Evolutionary conservation across 164 flowering plant species (phyloP).

Genomic region (Pachysandra terminalis): DNA sequence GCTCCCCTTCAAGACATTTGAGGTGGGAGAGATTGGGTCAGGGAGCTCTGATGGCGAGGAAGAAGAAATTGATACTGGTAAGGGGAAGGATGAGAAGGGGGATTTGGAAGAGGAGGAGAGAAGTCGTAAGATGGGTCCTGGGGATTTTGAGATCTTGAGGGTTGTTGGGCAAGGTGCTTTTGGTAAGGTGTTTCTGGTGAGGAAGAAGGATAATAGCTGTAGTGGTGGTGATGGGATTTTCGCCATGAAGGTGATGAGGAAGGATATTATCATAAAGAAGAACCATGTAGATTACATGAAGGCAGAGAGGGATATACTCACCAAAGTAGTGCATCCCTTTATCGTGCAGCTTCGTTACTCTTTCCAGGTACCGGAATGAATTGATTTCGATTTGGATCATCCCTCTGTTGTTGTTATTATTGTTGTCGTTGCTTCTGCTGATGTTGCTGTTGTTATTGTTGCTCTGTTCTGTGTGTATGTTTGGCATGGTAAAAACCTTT

Average conservation of each 20-base stretch:
- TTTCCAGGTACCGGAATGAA: constrained; percentile 58
- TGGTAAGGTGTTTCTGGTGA: constrained; percentile 83
- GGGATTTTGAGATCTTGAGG: constrained; percentile 76
- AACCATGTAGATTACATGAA: constrained; percentile 96
- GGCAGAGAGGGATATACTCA: constrained; percentile 92
- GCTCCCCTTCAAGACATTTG: constrained; percentile 19
- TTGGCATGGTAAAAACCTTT: too few relatives aligned
- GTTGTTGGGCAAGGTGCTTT: constrained; percentile 82
- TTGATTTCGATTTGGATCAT: background rate
- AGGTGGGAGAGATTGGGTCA: constrained; percentile 17
- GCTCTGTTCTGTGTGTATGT: too few relatives aligned
- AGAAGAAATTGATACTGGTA: background rate
- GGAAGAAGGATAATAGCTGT: constrained; percentile 36
- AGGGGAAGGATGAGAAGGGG: constrained; percentile 7
- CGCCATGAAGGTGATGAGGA: constrained; percentile 98
- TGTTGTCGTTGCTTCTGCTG: background rate
- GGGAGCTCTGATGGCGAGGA: constrained; percentile 27
- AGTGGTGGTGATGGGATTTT: constrained; percentile 55
- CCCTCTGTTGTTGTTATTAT: background rate
- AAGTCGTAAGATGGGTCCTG: constrained; percentile 45
- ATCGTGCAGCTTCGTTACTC: constrained; percentile 88
- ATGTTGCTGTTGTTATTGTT: too few relatives aligned
- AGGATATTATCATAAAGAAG: constrained; percentile 77
- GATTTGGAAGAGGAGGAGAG: constrained; percentile 11
- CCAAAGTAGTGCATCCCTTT: constrained; percentile 90